Evolutionary conservation across 306 rosid genomes (phyloP).

Genomic region (Citrullus colocynthis): DNA sequence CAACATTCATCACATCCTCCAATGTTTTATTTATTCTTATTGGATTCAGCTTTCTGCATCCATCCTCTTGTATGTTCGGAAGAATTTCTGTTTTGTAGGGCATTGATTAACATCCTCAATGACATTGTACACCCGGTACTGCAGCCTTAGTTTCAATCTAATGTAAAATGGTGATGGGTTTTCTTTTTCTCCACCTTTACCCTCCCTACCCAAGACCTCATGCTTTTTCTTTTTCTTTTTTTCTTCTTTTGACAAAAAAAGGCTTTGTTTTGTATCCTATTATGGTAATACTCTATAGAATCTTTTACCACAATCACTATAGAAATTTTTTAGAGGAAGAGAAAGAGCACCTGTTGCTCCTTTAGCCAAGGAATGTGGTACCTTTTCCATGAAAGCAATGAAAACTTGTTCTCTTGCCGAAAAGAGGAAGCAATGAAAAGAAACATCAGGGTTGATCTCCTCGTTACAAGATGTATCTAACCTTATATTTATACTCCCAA

Average conservation of each 20-base stretch:
- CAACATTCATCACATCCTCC: neutral
- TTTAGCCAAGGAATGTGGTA: neutral
- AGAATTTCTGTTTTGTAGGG: neutral
- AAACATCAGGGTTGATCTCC: neutral
- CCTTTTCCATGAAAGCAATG: neutral
- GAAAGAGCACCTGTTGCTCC: neutral
- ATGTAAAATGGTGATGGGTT: neutral
- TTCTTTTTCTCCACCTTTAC: neutral
- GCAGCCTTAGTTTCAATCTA: neutral
- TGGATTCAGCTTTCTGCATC: neutral
- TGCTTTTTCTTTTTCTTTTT: neutral
- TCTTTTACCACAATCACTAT: neutral
- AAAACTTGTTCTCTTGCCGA: neutral
- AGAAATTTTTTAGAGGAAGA: neutral
- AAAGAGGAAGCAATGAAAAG: neutral
- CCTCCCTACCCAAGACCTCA: neutral
- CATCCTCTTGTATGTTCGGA: neutral
- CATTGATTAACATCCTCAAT: neutral
- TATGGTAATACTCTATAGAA: neutral
- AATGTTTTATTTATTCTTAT: neutral
- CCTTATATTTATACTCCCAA: neutral
- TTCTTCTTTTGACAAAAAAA: neutral
- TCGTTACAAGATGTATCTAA: neutral
- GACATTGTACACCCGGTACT: neutral
- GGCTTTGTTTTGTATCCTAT: neutral